Evolutionary conservation across 2,329 filamentous ascomycete genomes (phyloP), one percentile per base, ranked within the genome.

Genomic region (Tolypocladium guangdongense): DNA sequence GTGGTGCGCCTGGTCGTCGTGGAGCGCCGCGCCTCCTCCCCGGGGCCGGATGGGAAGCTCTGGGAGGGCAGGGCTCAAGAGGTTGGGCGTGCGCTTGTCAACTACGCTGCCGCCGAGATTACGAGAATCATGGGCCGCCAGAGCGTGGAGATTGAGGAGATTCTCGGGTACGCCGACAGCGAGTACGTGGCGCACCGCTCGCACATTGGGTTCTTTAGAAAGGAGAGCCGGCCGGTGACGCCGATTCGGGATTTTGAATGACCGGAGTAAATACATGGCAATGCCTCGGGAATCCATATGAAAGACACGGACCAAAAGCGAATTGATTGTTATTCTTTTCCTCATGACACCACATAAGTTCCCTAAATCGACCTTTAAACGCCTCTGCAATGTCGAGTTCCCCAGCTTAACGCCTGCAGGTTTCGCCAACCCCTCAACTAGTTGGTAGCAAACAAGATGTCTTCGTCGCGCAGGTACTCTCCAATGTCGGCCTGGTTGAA

Each of bases 401-500:
- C 47, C 33, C 16, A 4, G 22, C 24, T 4, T 37, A 37, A 37
- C 20, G 35, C 47, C 47, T 16, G 46, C 6, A 37, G 47, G 10
- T 36, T 20, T 37, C 30, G 4, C 27, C 43, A 20, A n/a, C 27
- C 18, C 10, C 27, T 20, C 27, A 47, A n/a, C 27, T 51, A 51
- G 37, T n/a, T 53, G 22, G 56, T 53, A 12, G 56, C 56, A 53
- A 86, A 86, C 52, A 86, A 66, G 53, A 80, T 82, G 65, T 84
- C 82, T 68, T 86, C 83, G 63, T 97, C 92, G 66, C 93, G 83
- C 65, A 99, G 76, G 66, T 96, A 99, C 74, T 97, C 92, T 62
- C 93, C 93, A 61, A 88, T 87, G 74, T 99, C 93, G 1, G 89
- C 88, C 73, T 99, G 93, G 59, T 92, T 80, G 72, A 96, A 97